Percentiles rank a stretch among this genome's conserved stretches.
Evolutionary conservation across 495 filamentous ascomycete species (phyloP).

Genomic region (Aspergillus sclerotioniger): DNA sequence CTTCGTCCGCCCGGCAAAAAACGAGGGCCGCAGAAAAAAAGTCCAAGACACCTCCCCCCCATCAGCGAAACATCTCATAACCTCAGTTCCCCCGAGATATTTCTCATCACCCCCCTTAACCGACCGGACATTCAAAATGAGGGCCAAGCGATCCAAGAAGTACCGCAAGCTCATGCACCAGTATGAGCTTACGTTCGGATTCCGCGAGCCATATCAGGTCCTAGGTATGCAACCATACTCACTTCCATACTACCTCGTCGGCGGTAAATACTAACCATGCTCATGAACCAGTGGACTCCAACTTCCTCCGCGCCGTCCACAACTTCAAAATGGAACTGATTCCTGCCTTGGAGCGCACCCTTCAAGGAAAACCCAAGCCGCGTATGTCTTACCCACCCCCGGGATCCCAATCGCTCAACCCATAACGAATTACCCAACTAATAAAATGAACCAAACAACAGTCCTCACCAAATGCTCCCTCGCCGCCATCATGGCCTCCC

Average conservation of each 20-base stretch:
- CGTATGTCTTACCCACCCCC: conserved; percentile 59
- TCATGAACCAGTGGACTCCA: conserved; percentile 63
- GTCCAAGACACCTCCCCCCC: conserved; percentile 25
- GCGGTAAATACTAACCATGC: conserved; percentile 16
- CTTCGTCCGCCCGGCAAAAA: conserved; percentile 42
- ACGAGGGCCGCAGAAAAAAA: conserved; percentile 33
- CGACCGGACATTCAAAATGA: conserved; percentile 52
- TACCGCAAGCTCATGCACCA: conserved; percentile 96
- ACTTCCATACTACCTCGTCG: background rate
- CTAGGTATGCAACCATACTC: conserved; percentile 50
- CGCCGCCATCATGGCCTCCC: conserved; percentile 42
- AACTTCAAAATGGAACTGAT: conserved; percentile 78
- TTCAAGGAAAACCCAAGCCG: conserved; percentile 82
- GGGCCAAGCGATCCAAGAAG: conserved; percentile 89
- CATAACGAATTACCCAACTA: conserved; percentile 2
- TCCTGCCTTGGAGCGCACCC: conserved; percentile 65
- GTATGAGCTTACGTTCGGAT: conserved; percentile 78
- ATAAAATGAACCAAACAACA: conserved; percentile 19
- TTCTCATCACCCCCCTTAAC: background rate
- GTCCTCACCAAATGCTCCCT: conserved; percentile 64
- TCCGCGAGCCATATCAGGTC: conserved; percentile 92
- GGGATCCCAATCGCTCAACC: background rate
- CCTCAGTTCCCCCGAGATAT: background rate
- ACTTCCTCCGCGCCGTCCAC: conserved; percentile 70
- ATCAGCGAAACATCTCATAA: conserved; percentile 1